Base-by-base conservation (phyloP, 2,329 filamentous ascomycete genomes). In the Cercospora sp. region DNA sequence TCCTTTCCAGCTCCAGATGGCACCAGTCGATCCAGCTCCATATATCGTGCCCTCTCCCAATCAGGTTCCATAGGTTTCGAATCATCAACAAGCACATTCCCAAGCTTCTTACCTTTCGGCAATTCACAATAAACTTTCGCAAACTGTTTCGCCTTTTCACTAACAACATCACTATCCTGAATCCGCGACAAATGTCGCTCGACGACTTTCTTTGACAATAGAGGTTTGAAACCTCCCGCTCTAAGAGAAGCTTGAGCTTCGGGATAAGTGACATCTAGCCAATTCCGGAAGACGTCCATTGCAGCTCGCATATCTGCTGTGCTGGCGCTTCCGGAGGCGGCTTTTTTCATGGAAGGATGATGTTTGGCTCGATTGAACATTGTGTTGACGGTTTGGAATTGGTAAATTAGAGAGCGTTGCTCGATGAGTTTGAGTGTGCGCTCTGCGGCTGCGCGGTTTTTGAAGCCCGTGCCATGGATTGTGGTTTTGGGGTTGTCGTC, bases 381-480 rank as follows among this genome's bases (percentile, higher is more conserved):
- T 3, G 75, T 76, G 68, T 77, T 77, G 23, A 77, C 71, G 1
- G 75, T 77, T 64, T 77, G 75, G 60, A 74, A 77, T 64, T 77
- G 75, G 63, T 77, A 77, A 66, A 73, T 75, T 7, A 77, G 69
- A 7, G 72, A 74, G 33, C 76, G 74, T 3, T 72, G 65, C 5
- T 70, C 69, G 67, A 77, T 76, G 61, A 77, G 71, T 9, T 75
- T 64, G 18, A 77, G 67, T 0, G 76, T 77, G 16, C 69, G 65
- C 33, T 67, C 64, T 6, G 76, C 76, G 6, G 73, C 71, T 2
- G 65, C 70, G 16, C 64, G 65, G 68, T 77, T 74, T 60, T 76
- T 77, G 73, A 77, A 77, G 59, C 75, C 76, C 2, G 74, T 77
- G 67, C 76, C 75, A 48, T 77, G 75, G 45, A 77, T 72, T 3